Percentiles rank a stretch among this genome's conserved stretches.
phyloP scores from a whole-genome alignment of 768 basidiomycete species.

The Russula compacta region DNA sequence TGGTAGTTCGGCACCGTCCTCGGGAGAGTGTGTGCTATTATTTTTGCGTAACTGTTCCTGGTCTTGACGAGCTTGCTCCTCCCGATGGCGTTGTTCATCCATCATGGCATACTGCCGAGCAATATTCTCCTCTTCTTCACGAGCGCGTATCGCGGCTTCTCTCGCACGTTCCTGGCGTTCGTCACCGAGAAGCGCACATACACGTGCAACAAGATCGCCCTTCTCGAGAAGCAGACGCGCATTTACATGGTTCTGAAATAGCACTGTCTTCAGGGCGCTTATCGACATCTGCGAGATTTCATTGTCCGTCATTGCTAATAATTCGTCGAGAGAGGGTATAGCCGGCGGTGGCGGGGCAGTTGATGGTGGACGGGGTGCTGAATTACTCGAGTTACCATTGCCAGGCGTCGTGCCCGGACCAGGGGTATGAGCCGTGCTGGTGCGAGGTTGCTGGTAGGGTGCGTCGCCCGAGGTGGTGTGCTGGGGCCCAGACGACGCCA shows the following conservation, averaged over 20 bases:
- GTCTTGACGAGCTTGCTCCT: constrained; percentile 22
- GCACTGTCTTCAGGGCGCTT: constrained; percentile 61
- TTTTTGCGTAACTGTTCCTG: constrained; percentile 1
- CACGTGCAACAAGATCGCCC: constrained; percentile 68
- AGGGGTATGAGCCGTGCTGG: neutral
- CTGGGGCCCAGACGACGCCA: constrained; percentile 2
- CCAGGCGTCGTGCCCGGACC: neutral
- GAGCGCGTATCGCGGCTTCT: constrained; percentile 32
- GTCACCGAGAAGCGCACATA: constrained; percentile 51
- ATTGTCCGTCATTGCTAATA: constrained; percentile 53
- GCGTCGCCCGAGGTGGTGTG: neutral
- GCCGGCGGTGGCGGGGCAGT: constrained; percentile 16
- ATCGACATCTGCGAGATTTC: constrained; percentile 57
- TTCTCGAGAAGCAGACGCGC: constrained; percentile 73
- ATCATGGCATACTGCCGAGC: constrained; percentile 17
- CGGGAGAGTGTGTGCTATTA: neutral
- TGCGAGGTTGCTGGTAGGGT: neutral
- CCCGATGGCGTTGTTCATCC: constrained; percentile 26
- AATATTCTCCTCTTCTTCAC: constrained; percentile 21
- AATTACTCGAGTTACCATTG: neutral
- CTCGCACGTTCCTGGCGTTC: constrained; percentile 48
- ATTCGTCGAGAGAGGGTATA: constrained; percentile 55
- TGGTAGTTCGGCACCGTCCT: constrained; percentile 8
- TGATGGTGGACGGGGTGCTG: neutral
- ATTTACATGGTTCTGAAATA: constrained; percentile 73